Percentiles rank a stretch among this genome's conserved stretches.
Conservation (phyloP, 2,329 filamentous ascomycete species). For the Elsinoe arachidis region DNA sequence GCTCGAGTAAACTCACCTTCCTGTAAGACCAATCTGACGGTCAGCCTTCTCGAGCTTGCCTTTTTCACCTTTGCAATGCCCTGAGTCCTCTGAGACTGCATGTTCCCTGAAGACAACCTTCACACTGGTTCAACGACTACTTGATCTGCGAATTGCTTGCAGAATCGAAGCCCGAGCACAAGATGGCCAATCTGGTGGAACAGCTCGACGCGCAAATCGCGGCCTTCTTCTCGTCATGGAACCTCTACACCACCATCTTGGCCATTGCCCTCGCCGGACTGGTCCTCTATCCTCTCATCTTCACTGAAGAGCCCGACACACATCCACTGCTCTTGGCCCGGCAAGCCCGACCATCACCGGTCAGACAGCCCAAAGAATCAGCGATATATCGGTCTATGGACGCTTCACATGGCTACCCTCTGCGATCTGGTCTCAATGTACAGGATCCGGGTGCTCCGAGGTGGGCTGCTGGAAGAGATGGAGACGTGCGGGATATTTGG, state of each 20-base stretch:
- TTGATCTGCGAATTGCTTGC: no score
- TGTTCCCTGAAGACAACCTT: no score
- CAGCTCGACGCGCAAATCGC: slow-evolving; percentile 64
- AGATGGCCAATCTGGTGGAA: slow-evolving; percentile 45
- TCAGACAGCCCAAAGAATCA: slow-evolving; percentile 77
- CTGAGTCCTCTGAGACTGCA: no score
- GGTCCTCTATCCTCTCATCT: slow-evolving; percentile 61
- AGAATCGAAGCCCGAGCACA: background rate
- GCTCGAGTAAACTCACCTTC: no score
- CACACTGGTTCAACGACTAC: no score
- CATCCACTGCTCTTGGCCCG: slow-evolving; percentile 85
- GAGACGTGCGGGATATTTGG: slow-evolving; percentile 90
- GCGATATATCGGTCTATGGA: slow-evolving; percentile 77
- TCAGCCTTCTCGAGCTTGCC: no score
- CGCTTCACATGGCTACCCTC: slow-evolving; percentile 73
- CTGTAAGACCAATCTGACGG: no score
- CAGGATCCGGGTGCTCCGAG: slow-evolving; percentile 71
- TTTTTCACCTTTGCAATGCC: no score
- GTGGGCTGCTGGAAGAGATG: slow-evolving; percentile 75
- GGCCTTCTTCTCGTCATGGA: slow-evolving; percentile 68
- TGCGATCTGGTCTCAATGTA: slow-evolving; percentile 70
- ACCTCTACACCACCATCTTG: slow-evolving; percentile 66
- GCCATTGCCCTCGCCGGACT: slow-evolving; percentile 57
- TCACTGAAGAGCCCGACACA: slow-evolving; percentile 72
- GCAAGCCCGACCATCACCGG: slow-evolving; percentile 67